Base-by-base conservation (phyloP, 768 basidiomycete species). In the Kwoniella botswanensis region DNA sequence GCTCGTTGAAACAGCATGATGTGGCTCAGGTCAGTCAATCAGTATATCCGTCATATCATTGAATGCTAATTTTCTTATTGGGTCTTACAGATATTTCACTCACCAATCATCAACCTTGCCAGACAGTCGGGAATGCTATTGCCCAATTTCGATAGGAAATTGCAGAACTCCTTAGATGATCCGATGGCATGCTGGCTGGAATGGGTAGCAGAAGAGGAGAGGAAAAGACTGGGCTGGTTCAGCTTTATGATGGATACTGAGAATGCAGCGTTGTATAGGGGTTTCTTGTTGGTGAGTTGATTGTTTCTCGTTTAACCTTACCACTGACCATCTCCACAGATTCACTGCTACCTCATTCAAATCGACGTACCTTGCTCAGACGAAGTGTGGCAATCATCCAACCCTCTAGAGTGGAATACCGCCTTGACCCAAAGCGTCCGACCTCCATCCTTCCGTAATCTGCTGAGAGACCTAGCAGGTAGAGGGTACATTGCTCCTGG, bases 121-220 rank as follows among this genome's bases (percentile, higher is more conserved):
- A 52, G 69, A 59, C 65, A 71, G 18, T 44, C 72, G 15, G 72
- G 72, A 6, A 61, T 67, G 10, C 70, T 74, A 11, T 46, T 67
- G 6, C 69, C 72, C 10, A 44, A 44, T 43, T 71, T 22, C 17
- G 72, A 59, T 29, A 53, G 53, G 21, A 55, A 26, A 24, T 24
- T 57, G 41, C 53, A n/a, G 41, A 44, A 56, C 21, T 57, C 53
- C 42, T 21, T 43, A n/a, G 65, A 57, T n/a, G 63, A 71, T 64
- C 72, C 72, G n/a, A 57, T 70, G 69, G 56, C 57, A 42, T 61
- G 42, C 35, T 74, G 72, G 72, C 50, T 74, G 7, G 55, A 67
- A 35, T 74, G 72, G 72, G 65, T 74, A 22, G 69, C 15, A 17
- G 72, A 74, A 42, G 72, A 74, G 53, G 72, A 74, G 52, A 53